Conservation (phyloP, 2,329 filamentous ascomycete species). For the Alternaria infectoria region DNA sequence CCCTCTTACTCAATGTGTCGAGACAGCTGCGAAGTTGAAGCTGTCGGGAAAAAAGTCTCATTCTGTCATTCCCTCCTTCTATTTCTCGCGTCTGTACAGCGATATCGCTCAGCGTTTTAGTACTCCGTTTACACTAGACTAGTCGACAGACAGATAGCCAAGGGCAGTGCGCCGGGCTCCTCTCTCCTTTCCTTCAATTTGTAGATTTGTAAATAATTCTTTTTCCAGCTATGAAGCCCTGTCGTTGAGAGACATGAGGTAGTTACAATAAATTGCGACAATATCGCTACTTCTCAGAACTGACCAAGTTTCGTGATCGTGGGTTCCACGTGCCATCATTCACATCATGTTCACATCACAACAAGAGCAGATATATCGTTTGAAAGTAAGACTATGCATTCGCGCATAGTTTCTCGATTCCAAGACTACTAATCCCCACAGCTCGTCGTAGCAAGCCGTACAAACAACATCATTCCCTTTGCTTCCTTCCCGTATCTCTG, state of each 20-base stretch:
- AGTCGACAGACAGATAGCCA: background rate
- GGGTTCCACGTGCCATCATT: background rate
- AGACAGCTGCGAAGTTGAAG: background rate
- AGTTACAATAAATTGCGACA: background rate
- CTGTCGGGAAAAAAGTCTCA: background rate
- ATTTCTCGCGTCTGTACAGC: background rate
- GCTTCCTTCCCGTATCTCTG: background rate
- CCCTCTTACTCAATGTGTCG: background rate
- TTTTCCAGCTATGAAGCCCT: background rate
- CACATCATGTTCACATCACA: background rate
- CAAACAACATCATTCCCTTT: constrained; percentile 20
- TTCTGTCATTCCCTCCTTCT: background rate
- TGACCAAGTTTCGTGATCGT: background rate
- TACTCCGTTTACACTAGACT: background rate
- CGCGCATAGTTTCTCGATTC: background rate
- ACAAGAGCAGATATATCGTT: background rate
- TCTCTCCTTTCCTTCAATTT: background rate
- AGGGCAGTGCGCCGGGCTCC: constrained; percentile 7
- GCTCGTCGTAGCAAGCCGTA: constrained; percentile 15
- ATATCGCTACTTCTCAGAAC: background rate
- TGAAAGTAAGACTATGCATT: background rate
- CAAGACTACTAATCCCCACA: background rate
- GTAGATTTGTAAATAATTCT: background rate
- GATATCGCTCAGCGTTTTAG: background rate
- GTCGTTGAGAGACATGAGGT: background rate